Base-by-base conservation (phyloP, 2,329 filamentous ascomycete genomes). In the Amylocarpus encephaloides region DNA sequence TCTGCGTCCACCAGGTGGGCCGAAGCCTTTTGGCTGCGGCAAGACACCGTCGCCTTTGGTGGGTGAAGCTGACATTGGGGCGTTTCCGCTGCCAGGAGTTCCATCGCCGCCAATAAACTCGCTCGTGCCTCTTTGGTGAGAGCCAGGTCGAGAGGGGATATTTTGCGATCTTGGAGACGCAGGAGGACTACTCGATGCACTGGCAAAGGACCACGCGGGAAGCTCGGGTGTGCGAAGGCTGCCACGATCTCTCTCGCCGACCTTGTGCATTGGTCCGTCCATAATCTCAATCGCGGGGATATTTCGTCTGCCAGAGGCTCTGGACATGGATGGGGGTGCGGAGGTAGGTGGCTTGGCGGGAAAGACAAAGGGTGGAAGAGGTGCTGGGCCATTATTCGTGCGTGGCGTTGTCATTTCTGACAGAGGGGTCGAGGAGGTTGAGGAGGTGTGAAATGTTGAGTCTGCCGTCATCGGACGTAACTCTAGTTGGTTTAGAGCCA, bases 71-170 rank as follows among this genome's bases (percentile, higher is more conserved):
- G 80, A 86, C 70, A 87, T 74, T 71, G 68, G 75, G 68, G 59
- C 80, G 10, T 48, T 49, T 29, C 43, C 33, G 43, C 49, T 50
- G 12, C 42, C 71, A 61, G 67, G 57, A 61, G 70, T 67, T 39
- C 70, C 70, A 58, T 85, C 85, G 6, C 86, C 86, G 34, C 88
- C 88, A 40, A 94, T 86, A 62, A 94, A 89, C 65, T 95, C 89
- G 66, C 90, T 95, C 26, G 82, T 86, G 49, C 86, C 86, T 61
- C 90, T 79, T 61, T 84, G 78, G 64, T 89, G 86, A 18, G 83
- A 82, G 29, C 71, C 70, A 18, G 77, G 71, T 52, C 80, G 75
- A 16, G 76, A 73, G 18, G 82, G 75, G 7, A 71, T 66, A 34
- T 47, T 39, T 36, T 47, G 46, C 16, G 77, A 76, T 13, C 69